These are phyloP conservation scores for Phytopythium oedochilum DNA, from an alignment of 352 stramenopile genomes.

Conservation along the genomic window DNA sequence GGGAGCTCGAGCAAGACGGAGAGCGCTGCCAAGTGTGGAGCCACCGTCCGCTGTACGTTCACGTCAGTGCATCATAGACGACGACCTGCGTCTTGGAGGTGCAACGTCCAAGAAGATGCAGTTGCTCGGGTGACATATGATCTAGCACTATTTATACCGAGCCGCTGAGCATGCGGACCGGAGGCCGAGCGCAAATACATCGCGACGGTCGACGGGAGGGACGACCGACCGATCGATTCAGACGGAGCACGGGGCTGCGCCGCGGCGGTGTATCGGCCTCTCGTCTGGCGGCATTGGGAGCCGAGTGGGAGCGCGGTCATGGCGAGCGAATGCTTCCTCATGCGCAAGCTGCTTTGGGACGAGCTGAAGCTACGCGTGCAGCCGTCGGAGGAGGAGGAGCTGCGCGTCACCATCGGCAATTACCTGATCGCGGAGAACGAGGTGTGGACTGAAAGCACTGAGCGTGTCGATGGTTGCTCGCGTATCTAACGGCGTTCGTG, in stretches of 20 bases:
- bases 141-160: background rate
- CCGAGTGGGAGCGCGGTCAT: conserved; percentile 6
- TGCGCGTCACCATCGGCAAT: conserved; percentile 54
- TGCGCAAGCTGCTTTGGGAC: conserved; percentile 73
- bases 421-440: conserved; percentile 66
- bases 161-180: background rate
- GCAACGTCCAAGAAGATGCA: background rate
- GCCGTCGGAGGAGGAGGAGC: conserved; percentile 53
- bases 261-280: background rate
- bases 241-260: background rate
- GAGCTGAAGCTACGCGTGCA: conserved; percentile 50
- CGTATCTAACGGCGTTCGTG: background rate
- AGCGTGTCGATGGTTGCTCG: background rate
- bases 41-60: conserved; percentile 42
- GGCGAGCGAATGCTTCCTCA: conserved; percentile 58
- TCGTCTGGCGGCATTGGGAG: too few species aligned
- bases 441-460: conserved; percentile 11
- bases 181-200: background rate
- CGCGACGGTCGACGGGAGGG: background rate
- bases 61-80: conserved; percentile 11
- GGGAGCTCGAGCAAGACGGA: background rate
- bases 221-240: background rate
- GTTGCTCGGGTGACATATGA: background rate
- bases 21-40: conserved; percentile 27
- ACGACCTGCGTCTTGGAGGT: too few species aligned